Percentiles rank a stretch among this genome's conserved stretches.
phyloP scores from a whole-genome alignment of 495 filamentous ascomycete genomes.

The Penicillium soppii region DNA sequence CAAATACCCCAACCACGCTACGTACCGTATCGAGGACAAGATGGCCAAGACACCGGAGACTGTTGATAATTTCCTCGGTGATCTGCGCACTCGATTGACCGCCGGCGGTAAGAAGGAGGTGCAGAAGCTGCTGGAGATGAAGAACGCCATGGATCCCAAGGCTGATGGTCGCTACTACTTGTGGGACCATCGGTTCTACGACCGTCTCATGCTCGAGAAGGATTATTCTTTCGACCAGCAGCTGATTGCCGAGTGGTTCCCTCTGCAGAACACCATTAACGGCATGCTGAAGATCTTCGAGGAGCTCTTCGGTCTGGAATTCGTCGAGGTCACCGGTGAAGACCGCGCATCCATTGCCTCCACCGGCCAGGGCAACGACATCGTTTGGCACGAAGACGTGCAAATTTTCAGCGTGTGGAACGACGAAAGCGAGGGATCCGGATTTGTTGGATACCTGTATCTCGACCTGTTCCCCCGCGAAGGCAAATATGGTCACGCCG shows the following conservation, averaged over 20 bases:
- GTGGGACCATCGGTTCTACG: constrained; percentile 89
- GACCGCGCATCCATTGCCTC: constrained; percentile 56
- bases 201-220: constrained; percentile 87
- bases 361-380: constrained; percentile 60
- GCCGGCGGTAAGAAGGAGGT: constrained; percentile 79
- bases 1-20: constrained; percentile 89
- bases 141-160: constrained; percentile 68
- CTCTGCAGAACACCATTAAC: constrained; percentile 74
- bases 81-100: constrained; percentile 71
- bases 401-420: constrained; percentile 72
- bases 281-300: constrained; percentile 97
- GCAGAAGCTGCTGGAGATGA: constrained; percentile 67
- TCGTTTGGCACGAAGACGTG: constrained; percentile 72
- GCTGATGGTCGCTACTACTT: constrained; percentile 79
- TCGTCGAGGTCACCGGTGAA: constrained; percentile 72
- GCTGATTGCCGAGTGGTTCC: constrained; percentile 92
- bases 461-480: constrained; percentile 65
- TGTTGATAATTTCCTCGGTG: constrained; percentile 80
- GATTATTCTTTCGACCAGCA: constrained; percentile 87
- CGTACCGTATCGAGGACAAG: constrained; percentile 90
- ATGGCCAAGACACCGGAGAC: constrained; percentile 93
- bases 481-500: constrained; percentile 69
- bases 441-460: constrained; percentile 72
- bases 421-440: constrained; percentile 60
- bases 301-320: constrained; percentile 85